Evolutionary conservation across 2,329 filamentous ascomycete genomes (phyloP), one percentile per base, ranked within the genome.

Genomic region (Fusarium caatingaense): DNA sequence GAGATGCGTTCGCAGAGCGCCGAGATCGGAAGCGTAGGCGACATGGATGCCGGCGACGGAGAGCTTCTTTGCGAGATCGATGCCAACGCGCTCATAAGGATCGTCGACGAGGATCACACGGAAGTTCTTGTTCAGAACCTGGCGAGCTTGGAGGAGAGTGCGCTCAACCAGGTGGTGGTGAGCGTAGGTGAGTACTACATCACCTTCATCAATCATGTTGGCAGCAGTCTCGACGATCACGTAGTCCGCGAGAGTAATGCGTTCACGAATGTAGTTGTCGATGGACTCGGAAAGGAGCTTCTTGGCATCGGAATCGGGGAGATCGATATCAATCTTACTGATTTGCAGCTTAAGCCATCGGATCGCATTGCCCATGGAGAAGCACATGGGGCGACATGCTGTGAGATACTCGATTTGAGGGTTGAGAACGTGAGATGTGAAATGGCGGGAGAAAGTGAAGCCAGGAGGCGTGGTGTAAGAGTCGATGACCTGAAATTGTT

Each of bases 341-440:
- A 99, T 95, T 76, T 93, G 89, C 49, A 97, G 89, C 84, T 99
- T 99, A 51, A 99, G 87, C 86, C 94, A 95, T 57, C 96, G 89
- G 77, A 99, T 97, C 37, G 94, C 94, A 79, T 98, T 99, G 65
- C 96, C 96, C 91, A 98, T 97, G 67, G 93, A 93, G 80, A 97
- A 96, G 72, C 93, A 97, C 82, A 99, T 92, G 34, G 96, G 94
- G n/a, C 96, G 91, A 77, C 94, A 98, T 72, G 93, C 93, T 64
- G 93, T 93, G 65, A 99, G 87, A 77, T 97, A 98, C 71, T 97
- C 94, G 76, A 99, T 98, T 81, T 99, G 96, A 40, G 94, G 93
- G 76, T 94, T 96, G 64, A 99, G 89, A 69, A 93, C 90, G 80
- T 98, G 93, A 13, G 93, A 92, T 32, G 93, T 96, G 74, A 99